Evolutionary conservation across 148 eudicot species (phyloP).

Genomic region (Fagopyrum esculentum): DNA sequence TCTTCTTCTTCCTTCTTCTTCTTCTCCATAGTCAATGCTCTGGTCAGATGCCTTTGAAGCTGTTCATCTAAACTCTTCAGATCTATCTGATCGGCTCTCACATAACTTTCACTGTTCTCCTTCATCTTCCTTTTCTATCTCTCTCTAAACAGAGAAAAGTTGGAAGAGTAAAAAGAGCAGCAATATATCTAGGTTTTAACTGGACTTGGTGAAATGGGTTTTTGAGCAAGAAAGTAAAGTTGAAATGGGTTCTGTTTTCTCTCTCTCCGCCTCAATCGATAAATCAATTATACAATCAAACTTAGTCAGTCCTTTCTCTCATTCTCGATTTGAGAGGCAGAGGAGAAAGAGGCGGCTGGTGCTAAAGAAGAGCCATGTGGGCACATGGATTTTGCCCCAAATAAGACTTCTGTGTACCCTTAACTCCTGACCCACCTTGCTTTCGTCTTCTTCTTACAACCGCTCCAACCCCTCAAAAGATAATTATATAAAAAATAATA

Average conservation of each 20-base stretch:
- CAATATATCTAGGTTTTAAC: not conserved
- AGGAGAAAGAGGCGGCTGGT: conserved; percentile 1
- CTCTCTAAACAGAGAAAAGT: not conserved
- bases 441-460: conserved; percentile 8
- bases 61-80: conserved; percentile 89
- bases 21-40: conserved; percentile 56
- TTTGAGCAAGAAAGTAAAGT: not conserved
- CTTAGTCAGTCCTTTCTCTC: not conserved
- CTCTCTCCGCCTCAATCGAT: conserved; percentile 1
- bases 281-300: not conserved
- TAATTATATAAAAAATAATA: not conserved
- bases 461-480: not conserved
- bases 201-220: not conserved
- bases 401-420: not conserved
- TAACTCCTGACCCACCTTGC: conserved; percentile 18
- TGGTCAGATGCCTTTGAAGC: conserved; percentile 62
- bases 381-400: conserved; percentile 26
- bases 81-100: conserved; percentile 91
- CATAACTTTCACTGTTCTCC: conserved; percentile 51
- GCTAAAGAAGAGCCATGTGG: conserved; percentile 17
- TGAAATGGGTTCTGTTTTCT: not conserved
- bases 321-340: conserved; percentile 6
- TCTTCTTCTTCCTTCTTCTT: conserved; percentile 28
- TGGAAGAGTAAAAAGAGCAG: conserved; percentile 2
- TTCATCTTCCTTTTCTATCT: conserved; percentile 18